Base-by-base conservation (phyloP, 2,329 filamentous ascomycete species). In the Aureobasidium sp. region DNA sequence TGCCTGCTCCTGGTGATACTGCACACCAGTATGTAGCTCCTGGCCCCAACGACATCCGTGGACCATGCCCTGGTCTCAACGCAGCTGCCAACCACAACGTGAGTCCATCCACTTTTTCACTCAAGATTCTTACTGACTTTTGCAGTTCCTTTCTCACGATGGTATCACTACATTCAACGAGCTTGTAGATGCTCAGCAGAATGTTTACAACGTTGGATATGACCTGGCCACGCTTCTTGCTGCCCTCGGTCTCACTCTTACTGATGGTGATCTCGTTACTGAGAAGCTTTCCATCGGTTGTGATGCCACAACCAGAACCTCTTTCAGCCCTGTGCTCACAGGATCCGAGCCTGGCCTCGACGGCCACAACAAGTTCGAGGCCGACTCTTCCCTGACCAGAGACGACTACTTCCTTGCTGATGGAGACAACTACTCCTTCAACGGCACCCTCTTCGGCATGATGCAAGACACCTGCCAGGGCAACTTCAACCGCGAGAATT, bases 141-240 rank as follows among this genome's bases (percentile, higher is more conserved):
- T 29, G 9, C 37, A 57, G 61, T 78, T 78, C 69, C 68, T 78
- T 7, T 71, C 76, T 29, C 74, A 72, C 48, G 76, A 78, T 57
- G 77, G 76, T 37, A 72, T 79, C 47, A 72, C 71, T 13, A 78
- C 70, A 32, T 77, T 73, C 70, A 72, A 69, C 47, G 76, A 79
- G 66, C 71, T 78, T n/a, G 75, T 79, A 51, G 75, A 77, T 64
- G 76, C 76, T 36, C 74, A 77, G 51, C 76, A 78, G 66, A 78
- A 79, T 53, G 63, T 78, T 29, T 79, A 77, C 70, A 78, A 78
- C 41, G 73, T 78, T 26, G 75, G 71, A 52, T 77, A 75, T 56
- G 76, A 77, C 63, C 69, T 78, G 27, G 73, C 76, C 9, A 69
- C 70, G 32, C 66, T 76, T 13, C 71, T 78, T 12, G 76, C 77